Evolutionary conservation across 2,329 filamentous ascomycete genomes (phyloP).

Genomic region (Cadophora gregata): DNA sequence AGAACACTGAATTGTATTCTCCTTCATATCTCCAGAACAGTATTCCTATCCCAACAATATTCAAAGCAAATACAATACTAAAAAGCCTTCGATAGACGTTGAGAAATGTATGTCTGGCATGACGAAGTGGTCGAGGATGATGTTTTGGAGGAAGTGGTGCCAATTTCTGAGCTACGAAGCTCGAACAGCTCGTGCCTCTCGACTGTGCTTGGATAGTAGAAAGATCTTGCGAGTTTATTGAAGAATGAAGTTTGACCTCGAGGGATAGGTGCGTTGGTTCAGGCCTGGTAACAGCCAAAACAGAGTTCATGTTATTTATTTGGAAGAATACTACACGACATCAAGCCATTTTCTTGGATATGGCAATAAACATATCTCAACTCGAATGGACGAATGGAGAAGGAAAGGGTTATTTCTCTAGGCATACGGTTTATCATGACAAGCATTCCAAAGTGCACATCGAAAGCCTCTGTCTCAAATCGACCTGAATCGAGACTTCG

Average conservation of each 20-base stretch:
- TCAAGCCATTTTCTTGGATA: neutral
- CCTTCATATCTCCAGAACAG: conserved; percentile 34
- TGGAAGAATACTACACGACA: neutral
- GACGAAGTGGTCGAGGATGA: conserved; percentile 25
- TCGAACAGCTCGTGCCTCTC: conserved; percentile 8
- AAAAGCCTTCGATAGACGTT: conserved; percentile 64
- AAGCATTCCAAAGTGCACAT: neutral
- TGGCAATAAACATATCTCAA: neutral
- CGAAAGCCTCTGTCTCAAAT: neutral
- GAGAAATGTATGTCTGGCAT: conserved; percentile 48
- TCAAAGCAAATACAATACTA: conserved; percentile 57
- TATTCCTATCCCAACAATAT: conserved; percentile 52
- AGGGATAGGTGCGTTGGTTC: neutral
- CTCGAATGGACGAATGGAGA: neutral
- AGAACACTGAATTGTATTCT: conserved; percentile 7
- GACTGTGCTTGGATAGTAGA: neutral
- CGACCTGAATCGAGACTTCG: neutral
- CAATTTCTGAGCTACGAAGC: conserved; percentile 13
- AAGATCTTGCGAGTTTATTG: neutral
- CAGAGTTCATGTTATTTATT: neutral
- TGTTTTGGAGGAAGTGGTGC: conserved; percentile 29
- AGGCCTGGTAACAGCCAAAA: neutral
- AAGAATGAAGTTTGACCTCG: neutral
- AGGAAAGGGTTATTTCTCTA: neutral
- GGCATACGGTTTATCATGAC: neutral